Percentiles rank a stretch among this genome's conserved stretches.
Evolutionary conservation across 768 basidiomycete species (phyloP).

Genomic region (Agaricus blazei): DNA sequence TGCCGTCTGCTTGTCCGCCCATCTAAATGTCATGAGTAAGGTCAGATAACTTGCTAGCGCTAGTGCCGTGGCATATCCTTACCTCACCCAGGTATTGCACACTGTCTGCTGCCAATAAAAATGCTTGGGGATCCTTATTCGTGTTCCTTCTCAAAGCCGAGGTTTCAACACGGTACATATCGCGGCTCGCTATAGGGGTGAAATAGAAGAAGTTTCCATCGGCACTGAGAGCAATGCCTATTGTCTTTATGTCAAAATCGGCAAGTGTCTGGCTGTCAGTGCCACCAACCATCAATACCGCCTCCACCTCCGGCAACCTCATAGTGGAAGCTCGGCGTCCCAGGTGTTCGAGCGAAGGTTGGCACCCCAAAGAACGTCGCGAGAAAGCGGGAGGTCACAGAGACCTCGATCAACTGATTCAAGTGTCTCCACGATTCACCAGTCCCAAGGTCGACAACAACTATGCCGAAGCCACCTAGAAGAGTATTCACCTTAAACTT

Average conservation of each 20-base stretch:
- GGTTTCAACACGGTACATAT: constrained; percentile 13
- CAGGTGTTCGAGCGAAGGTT: constrained; percentile 8
- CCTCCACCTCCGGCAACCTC: constrained; percentile 12
- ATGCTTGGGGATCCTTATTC: constrained; percentile 8
- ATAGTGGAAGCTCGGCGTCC: constrained; percentile 9
- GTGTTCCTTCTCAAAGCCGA: constrained; percentile 11
- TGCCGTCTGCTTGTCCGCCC: constrained; percentile 14
- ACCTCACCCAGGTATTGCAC: constrained; percentile 14
- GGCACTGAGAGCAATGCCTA: constrained; percentile 13
- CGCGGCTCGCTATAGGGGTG: constrained; percentile 11
- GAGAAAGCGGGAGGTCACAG: constrained; percentile 9
- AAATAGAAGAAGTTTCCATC: constrained; percentile 13
- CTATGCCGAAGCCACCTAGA: constrained; percentile 14
- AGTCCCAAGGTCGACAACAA: constrained; percentile 15
- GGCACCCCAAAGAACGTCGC: constrained; percentile 13
- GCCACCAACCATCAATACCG: constrained; percentile 8
- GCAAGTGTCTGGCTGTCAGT: too few species aligned
- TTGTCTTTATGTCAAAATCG: not conserved
- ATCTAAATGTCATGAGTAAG: constrained; percentile 3
- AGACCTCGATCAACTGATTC: constrained; percentile 4
- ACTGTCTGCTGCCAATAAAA: constrained; percentile 11
- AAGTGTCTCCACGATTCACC: constrained; percentile 16
- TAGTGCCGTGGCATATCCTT: not conserved
- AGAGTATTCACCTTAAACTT: not conserved
- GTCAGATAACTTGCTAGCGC: not conserved